Evolutionary conservation across 164 flowering plant species (phyloP).

Genomic region (Hamamelis virginiana): DNA sequence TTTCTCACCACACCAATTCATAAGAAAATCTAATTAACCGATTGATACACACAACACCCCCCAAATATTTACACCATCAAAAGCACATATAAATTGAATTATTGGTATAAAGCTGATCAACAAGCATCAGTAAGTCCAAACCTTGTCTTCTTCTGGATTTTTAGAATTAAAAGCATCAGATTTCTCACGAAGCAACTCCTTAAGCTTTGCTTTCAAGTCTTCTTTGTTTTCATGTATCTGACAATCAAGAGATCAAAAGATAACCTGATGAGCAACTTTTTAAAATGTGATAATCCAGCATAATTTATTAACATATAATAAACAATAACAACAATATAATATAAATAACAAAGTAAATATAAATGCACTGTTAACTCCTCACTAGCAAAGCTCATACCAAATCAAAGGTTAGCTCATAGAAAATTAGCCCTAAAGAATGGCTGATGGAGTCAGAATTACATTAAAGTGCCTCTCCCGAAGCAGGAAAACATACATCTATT

Average conservation of each 20-base stretch:
- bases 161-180: slow-evolving; percentile 68
- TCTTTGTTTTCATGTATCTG: slow-evolving; percentile 75
- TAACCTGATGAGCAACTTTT: not conserved
- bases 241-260: slow-evolving; percentile 9
- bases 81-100: not conserved
- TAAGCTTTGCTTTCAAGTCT: slow-evolving; percentile 79
- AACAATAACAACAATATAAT: no score
- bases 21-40: no score
- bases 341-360: not conserved
- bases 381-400: slow-evolving; percentile 23
- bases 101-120: not conserved
- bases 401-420: slow-evolving; percentile 13
- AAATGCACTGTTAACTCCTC: slow-evolving; percentile 13
- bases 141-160: slow-evolving; percentile 87
- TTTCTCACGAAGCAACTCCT: slow-evolving; percentile 75
- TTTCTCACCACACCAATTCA: no score
- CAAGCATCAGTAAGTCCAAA: slow-evolving; percentile 20
- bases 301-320: not conserved
- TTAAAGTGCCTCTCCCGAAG: slow-evolving; percentile 26
- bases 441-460: slow-evolving; percentile 26
- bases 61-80: no score
- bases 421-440: slow-evolving; percentile 16
- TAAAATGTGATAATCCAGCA: not conserved
- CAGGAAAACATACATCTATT: slow-evolving; percentile 56
- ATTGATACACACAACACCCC: no score